Evolutionary conservation across 257 asterid species (phyloP).

Genomic region (Solanum etuberosum): DNA sequence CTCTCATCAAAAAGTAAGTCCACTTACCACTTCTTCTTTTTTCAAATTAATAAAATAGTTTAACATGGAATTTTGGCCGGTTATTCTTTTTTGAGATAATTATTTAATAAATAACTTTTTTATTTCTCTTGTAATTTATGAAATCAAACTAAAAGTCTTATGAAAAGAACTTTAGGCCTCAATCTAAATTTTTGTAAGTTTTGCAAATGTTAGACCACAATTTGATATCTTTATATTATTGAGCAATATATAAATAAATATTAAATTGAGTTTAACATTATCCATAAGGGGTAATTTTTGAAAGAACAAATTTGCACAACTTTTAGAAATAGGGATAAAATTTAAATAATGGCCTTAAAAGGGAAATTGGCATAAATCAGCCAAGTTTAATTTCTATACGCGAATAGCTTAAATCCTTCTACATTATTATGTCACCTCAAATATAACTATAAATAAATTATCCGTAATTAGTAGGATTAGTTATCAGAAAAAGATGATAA

Average conservation of each 20-base stretch:
- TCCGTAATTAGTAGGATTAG: background rate
- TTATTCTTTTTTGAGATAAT: background rate
- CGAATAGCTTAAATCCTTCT: background rate
- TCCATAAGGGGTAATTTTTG: background rate
- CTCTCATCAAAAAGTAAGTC: slow-evolving; percentile 29
- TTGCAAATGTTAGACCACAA: background rate
- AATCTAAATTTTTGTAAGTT: background rate
- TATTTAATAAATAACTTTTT: background rate
- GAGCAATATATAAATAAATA: background rate
- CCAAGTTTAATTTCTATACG: background rate
- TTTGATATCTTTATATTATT: background rate
- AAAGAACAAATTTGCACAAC: background rate
- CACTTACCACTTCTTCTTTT: slow-evolving; percentile 15
- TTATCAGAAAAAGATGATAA: background rate
- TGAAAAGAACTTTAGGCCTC: background rate
- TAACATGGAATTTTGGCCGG: background rate
- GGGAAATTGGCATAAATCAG: background rate
- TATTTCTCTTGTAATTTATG: background rate
- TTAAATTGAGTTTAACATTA: background rate
- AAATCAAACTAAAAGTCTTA: background rate
- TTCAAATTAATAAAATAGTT: background rate
- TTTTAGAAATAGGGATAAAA: background rate
- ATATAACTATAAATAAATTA: background rate
- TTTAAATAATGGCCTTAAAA: background rate
- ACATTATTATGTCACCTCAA: background rate